Evolutionary conservation across 1,284 basidiomycete genomes (phyloP).

Genomic region (Ceratobasidium theobromae): DNA sequence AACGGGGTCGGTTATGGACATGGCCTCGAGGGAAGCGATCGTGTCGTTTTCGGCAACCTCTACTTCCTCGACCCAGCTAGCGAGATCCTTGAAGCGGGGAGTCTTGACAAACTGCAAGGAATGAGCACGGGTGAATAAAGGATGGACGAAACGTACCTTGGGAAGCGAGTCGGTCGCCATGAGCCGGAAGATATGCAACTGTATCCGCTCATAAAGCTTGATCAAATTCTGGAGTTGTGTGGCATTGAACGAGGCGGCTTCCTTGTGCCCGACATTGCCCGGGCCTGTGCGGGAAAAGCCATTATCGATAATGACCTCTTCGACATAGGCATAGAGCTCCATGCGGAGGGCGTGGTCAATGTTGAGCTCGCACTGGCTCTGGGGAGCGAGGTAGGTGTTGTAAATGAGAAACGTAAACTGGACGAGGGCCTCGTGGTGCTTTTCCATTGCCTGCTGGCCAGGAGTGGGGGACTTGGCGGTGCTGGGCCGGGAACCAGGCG

Average conservation of each 20-base stretch:
- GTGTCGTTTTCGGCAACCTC: constrained; percentile 63
- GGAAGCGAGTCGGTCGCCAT: constrained; percentile 99
- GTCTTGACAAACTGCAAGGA: constrained; percentile 75
- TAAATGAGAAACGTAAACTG: constrained; percentile 93
- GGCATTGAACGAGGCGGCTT: constrained; percentile 76
- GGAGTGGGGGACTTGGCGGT: constrained; percentile 50
- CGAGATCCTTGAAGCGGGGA: constrained; percentile 70
- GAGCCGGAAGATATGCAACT: constrained; percentile 92
- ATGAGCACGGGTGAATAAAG: neutral
- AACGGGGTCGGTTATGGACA: constrained; percentile 52
- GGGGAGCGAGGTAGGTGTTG: constrained; percentile 92
- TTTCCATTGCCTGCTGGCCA: constrained; percentile 91
- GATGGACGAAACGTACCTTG: constrained; percentile 58
- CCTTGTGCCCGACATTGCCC: constrained; percentile 64
- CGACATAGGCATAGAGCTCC: constrained; percentile 90
- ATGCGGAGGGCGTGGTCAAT: constrained; percentile 96
- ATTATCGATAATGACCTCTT: constrained; percentile 70
- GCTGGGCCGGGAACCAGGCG: constrained; percentile 15
- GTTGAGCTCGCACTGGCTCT: constrained; percentile 94
- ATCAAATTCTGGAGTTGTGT: constrained; percentile 95
- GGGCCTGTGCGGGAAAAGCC: constrained; percentile 24
- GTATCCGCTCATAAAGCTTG: constrained; percentile 91
- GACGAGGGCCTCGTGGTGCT: constrained; percentile 93
- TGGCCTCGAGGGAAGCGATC: constrained; percentile 40
- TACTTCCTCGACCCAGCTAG: constrained; percentile 71